Conservation (phyloP, 345 rosid species). For the Hibiscus mutabilis region DNA sequence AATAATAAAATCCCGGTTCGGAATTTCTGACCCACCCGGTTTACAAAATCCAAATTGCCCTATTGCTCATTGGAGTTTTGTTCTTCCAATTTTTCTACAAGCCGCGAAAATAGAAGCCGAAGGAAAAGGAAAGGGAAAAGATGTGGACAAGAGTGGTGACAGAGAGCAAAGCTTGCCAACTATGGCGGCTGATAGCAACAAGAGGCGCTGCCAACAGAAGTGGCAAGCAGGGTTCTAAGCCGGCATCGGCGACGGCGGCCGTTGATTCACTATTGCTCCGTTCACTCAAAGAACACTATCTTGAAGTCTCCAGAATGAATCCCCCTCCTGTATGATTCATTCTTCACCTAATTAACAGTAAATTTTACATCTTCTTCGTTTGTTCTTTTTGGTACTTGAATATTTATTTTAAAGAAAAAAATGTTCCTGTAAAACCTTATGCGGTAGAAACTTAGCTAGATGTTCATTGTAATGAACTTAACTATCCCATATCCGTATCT, state of each 20-base stretch:
- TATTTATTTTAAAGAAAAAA: background rate
- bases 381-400: background rate
- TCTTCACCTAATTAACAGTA: background rate
- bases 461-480: too few species aligned
- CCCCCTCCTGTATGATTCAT: constrained; percentile 70
- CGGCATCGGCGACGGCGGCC: constrained; percentile 34
- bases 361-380: background rate
- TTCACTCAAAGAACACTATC: constrained; percentile 88
- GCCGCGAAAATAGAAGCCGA: background rate
- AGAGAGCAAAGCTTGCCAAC: constrained; percentile 21
- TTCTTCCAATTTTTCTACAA: background rate
- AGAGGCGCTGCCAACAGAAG: constrained; percentile 22
- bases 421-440: background rate
- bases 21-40: background rate
- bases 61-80: background rate
- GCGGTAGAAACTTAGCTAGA: background rate
- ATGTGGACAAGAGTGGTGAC: constrained; percentile 44
- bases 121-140: background rate
- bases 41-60: background rate
- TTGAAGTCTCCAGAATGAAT: constrained; percentile 74
- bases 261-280: constrained; percentile 74
- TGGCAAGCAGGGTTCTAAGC: constrained; percentile 2
- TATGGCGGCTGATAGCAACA: constrained; percentile 29
- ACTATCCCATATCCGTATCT: background rate
- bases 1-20: background rate